Conservation (phyloP, 176 grass and related monocot genomes). For the Puya raimondii region DNA sequence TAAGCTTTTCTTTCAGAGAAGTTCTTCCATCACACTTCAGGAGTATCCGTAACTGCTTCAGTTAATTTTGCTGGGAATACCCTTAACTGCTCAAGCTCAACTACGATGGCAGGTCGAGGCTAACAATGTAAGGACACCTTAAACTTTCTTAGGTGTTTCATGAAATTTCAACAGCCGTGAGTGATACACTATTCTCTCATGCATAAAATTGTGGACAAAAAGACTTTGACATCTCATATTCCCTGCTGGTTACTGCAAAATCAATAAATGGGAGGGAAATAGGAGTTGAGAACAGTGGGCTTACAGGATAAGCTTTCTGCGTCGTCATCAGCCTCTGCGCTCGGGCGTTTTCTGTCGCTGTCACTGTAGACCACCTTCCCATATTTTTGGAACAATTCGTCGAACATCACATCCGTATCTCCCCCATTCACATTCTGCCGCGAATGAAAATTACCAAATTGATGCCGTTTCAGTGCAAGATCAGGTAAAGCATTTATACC, state of each 20-base stretch:
- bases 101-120: no score
- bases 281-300: background rate
- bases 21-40: no score
- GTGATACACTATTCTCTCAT: background rate
- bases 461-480: no score
- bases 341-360: constrained; percentile 15
- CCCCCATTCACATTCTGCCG: constrained; percentile 15
- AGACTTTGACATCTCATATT: background rate
- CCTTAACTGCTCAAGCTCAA: no score
- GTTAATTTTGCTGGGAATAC: no score
- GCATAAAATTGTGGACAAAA: background rate
- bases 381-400: constrained; percentile 83
- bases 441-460: background rate
- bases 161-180: no score
- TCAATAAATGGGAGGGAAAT: background rate
- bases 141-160: no score
- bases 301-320: constrained; percentile 76
- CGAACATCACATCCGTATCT: constrained; percentile 67
- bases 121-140: no score
- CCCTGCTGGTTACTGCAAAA: background rate
- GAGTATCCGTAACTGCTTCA: no score
- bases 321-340: constrained; percentile 56
- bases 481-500: no score
- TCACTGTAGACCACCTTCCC: constrained; percentile 77
- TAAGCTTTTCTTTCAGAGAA: no score